Conservation (phyloP, 1,139 yeast species). For the Geotrichum candidum region DNA sequence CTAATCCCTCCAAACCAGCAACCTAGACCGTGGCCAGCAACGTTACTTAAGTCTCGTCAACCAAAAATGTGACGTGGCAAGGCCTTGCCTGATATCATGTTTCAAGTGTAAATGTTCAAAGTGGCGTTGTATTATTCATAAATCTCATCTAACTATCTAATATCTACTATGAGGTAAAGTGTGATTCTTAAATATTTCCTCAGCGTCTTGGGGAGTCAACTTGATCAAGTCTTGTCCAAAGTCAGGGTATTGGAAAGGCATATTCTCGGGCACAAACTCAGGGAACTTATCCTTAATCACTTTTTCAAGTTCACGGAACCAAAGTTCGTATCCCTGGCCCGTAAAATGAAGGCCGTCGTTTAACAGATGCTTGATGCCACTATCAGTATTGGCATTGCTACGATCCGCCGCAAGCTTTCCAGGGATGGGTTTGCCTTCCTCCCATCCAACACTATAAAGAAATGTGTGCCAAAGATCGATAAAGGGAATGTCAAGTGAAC, state of each 20-base stretch:
- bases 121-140: background rate
- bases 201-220: background rate
- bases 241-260: constrained; percentile 39
- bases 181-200: background rate
- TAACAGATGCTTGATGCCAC: constrained; percentile 31
- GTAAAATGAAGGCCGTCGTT: constrained; percentile 67
- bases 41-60: too few relatives aligned
- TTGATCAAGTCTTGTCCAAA: constrained; percentile 2
- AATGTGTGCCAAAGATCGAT: constrained; percentile 50
- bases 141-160: background rate
- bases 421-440: constrained; percentile 23
- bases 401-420: constrained; percentile 18
- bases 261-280: constrained; percentile 35
- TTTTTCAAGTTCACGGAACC: constrained; percentile 37
- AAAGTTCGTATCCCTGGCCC: constrained; percentile 49
- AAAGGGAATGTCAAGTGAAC: constrained; percentile 43
- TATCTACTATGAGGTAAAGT: background rate
- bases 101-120: background rate
- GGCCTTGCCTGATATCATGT: background rate
- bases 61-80: too few relatives aligned
- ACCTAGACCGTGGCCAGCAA: too few relatives aligned
- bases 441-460: constrained; percentile 27
- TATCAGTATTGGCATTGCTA: constrained; percentile 18
- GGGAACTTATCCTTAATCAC: constrained; percentile 42
- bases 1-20: too few relatives aligned